phyloP scores from a whole-genome alignment of 2,329 filamentous ascomycete species.

The Penicillium sp. region DNA sequence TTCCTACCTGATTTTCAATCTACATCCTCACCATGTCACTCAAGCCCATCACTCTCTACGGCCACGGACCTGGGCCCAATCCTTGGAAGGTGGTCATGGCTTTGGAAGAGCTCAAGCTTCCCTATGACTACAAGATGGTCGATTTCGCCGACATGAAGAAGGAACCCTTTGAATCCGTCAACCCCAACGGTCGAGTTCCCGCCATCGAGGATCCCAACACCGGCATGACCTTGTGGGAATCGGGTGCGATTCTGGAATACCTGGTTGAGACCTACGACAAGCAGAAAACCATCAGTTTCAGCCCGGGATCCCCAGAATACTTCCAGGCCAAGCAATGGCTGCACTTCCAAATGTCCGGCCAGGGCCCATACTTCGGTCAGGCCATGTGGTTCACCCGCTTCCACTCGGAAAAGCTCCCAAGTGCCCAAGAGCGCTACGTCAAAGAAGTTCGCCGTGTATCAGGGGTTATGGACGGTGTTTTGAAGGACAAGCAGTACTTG shows the following conservation, averaged over 20 bases:
- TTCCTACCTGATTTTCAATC: no score
- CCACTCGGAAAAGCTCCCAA: slow-evolving; percentile 41
- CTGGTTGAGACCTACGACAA: slow-evolving; percentile 44
- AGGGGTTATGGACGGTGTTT: slow-evolving; percentile 26
- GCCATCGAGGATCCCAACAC: slow-evolving; percentile 36
- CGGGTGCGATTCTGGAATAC: slow-evolving; percentile 44
- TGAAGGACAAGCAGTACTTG: slow-evolving; percentile 33
- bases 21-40: slow-evolving; percentile 2
- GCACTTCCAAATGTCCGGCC: slow-evolving; percentile 43
- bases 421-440: slow-evolving; percentile 43
- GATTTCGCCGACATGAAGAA: slow-evolving; percentile 28
- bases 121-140: slow-evolving; percentile 23
- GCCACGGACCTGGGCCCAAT: slow-evolving; percentile 24
- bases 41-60: slow-evolving; percentile 20
- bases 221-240: slow-evolving; percentile 41
- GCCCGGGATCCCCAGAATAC: slow-evolving; percentile 28
- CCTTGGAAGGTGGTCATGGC: slow-evolving; percentile 32
- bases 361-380: slow-evolving; percentile 49
- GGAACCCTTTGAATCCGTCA: slow-evolving; percentile 25
- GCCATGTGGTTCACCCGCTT: slow-evolving; percentile 40
- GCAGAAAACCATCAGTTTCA: slow-evolving; percentile 35
- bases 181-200: slow-evolving; percentile 34
- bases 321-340: slow-evolving; percentile 44
- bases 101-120: slow-evolving; percentile 30
- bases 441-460: slow-evolving; percentile 44